Conservation (phyloP, 108 stramenopile genomes). For the Nitzschia inconspicua region DNA sequence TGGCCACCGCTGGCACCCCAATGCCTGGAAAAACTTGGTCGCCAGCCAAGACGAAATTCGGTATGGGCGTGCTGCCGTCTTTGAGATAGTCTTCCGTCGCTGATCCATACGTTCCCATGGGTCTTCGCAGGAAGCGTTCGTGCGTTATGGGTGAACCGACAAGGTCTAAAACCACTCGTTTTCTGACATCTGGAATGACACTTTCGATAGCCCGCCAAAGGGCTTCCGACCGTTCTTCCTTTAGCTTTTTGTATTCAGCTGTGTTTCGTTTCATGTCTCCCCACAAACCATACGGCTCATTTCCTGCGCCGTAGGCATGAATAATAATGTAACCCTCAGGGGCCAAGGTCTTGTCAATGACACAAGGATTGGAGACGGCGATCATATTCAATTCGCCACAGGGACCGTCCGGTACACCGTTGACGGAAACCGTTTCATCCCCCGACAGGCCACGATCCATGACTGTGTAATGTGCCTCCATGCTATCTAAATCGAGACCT, state of each 20-base stretch:
- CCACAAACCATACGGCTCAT: slow-evolving; percentile 90
- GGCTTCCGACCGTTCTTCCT: slow-evolving; percentile 70
- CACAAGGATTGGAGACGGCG: slow-evolving; percentile 86
- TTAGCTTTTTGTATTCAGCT: slow-evolving; percentile 68
- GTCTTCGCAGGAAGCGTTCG: slow-evolving; percentile 80
- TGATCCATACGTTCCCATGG: slow-evolving; percentile 83
- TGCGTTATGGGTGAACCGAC: slow-evolving; percentile 90
- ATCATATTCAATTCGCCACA: slow-evolving; percentile 91
- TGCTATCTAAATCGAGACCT: slow-evolving; percentile 52
- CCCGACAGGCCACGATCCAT: slow-evolving; percentile 80
- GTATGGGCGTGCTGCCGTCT: slow-evolving; percentile 72
- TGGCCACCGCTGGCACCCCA: slow-evolving; percentile 79
- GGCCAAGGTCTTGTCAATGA: slow-evolving; percentile 74
- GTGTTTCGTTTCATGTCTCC: slow-evolving; percentile 46
- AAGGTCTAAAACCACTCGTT: slow-evolving; percentile 70
- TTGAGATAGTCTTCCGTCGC: slow-evolving; percentile 80
- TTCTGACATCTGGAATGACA: slow-evolving; percentile 82
- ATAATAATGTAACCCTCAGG: slow-evolving; percentile 86
- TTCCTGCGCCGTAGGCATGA: slow-evolving; percentile 90
- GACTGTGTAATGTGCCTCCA: slow-evolving; percentile 92
- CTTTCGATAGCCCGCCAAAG: slow-evolving; percentile 89
- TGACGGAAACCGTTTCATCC: slow-evolving; percentile 12
- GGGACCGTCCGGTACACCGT: slow-evolving; percentile 55
- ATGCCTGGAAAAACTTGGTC: slow-evolving; percentile 86
- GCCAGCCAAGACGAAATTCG: slow-evolving; percentile 66